A percentile compares a stretch with the other conserved stretches of the same genome.
These are phyloP conservation scores for Eruca vesicaria DNA, from an alignment of 441 rosid genomes.

Conservation along the genomic window DNA sequence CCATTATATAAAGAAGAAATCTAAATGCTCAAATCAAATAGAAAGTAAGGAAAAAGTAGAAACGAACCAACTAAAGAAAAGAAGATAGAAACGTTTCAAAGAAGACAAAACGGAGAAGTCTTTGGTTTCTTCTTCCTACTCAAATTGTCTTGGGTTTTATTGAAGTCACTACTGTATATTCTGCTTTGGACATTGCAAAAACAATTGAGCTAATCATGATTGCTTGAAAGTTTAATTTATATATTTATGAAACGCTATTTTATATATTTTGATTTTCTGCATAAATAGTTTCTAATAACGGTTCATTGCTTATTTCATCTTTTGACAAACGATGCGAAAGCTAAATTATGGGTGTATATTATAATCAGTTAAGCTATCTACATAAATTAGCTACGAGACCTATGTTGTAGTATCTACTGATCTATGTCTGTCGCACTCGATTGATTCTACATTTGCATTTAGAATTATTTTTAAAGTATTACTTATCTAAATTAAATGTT, in stretches of 20 bases:
- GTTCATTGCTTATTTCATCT: neutral
- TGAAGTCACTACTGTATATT: slow-evolving; percentile 16
- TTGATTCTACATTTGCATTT: neutral
- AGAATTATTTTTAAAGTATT: neutral
- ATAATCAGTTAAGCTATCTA: neutral
- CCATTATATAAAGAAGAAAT: neutral
- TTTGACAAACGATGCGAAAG: neutral
- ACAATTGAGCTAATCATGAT: neutral
- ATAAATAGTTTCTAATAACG: neutral
- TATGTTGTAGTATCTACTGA: neutral
- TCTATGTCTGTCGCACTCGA: neutral
- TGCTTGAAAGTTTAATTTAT: neutral
- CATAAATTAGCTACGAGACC: neutral
- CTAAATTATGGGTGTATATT: neutral
- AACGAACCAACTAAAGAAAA: slow-evolving; percentile 1
- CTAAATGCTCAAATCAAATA: slow-evolving; percentile 3
- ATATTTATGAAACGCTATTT: neutral
- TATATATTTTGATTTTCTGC: too few species aligned
- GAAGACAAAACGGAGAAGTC: slow-evolving; percentile 11
- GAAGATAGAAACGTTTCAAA: neutral
- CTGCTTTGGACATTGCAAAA: neutral
- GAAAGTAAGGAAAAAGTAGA: slow-evolving; percentile 4
- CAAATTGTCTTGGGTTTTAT: slow-evolving; percentile 12
- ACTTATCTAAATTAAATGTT: neutral
- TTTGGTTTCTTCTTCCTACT: neutral